Conservation (phyloP, 345 rosid species). For the Eucalyptus caleyi region DNA sequence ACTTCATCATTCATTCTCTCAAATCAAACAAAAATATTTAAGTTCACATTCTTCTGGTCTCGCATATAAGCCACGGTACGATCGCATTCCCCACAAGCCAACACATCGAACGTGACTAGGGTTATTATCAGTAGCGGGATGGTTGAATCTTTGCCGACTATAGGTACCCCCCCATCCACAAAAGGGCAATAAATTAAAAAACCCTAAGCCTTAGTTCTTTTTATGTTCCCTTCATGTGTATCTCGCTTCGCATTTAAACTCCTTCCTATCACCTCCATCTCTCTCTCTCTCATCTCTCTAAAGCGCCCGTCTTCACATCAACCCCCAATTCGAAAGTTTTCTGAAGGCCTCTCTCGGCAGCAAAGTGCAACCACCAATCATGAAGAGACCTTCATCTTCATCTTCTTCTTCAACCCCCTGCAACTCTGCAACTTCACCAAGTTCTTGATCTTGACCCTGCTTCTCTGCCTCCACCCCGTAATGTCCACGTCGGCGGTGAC, state of each 20-base stretch:
- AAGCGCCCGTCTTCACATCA: not conserved
- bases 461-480: not conserved
- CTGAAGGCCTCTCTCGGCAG: not conserved
- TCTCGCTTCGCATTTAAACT: slow-evolving; percentile 25
- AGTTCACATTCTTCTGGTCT: not conserved
- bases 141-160: not conserved
- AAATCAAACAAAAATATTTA: not conserved
- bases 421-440: not conserved
- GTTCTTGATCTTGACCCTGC: not conserved
- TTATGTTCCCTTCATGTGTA: slow-evolving; percentile 21
- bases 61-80: not conserved
- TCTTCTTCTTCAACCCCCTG: not conserved
- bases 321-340: not conserved
- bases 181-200: not conserved
- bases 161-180: not conserved
- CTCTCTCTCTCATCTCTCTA: not conserved
- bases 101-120: slow-evolving; percentile 10
- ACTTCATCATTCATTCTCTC: not conserved
- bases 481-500: not conserved
- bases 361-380: not conserved
- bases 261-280: not conserved
- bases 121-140: not conserved
- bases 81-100: not conserved
- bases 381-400: not conserved
- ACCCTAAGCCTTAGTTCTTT: not conserved